Base-by-base conservation (phyloP, 495 filamentous ascomycete genomes). In the Trichoderma reesei region DNA sequence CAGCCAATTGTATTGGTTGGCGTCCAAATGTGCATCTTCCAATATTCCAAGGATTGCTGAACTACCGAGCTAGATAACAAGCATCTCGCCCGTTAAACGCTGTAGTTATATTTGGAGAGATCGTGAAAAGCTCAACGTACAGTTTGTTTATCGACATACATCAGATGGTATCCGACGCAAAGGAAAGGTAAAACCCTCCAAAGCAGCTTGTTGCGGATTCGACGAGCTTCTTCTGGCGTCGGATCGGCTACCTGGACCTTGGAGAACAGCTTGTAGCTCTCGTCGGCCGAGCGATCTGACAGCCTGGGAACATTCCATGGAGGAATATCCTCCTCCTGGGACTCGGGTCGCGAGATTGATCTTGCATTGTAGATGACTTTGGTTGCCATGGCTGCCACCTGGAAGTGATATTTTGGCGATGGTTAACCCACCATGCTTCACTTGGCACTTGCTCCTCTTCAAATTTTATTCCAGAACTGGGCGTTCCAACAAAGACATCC, bases 61-160 rank as follows among this genome's bases (percentile, higher is more conserved):
- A 44, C 70, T 79, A 65, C 76, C 75, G 16, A 78, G 68, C 75
- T 78, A 62, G 68, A 41, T 26, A 18, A 14, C 0, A 60, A 61
- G 4, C 59, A 54, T 36, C 48, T 26, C 26, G 26, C 26, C 26
- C 26, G 26, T 26, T 26, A 26, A 26, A 26, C 26, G 26, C 26
- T 26, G 26, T 26, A 26, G 26, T 26, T 0, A 26, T 26, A 26
- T 26, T 26, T 26, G 26, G 18, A 36, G 8, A 0, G 3, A 48
- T 0, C 3, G 41, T 16, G 26, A 41, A 18, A 48, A 9, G 18
- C 1, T 5, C 14, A 48, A 56, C 72, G 64, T 70, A 78, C 75
- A 26, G 76, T 77, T 67, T 79, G 76, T 60, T 79, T 78, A 59
- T 79, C 75, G 3, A 79, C 70, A 69, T 78, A 79, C 75, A 78